phyloP scores from a whole-genome alignment of 2,329 filamentous ascomycete genomes.

The Alternaria atra region DNA sequence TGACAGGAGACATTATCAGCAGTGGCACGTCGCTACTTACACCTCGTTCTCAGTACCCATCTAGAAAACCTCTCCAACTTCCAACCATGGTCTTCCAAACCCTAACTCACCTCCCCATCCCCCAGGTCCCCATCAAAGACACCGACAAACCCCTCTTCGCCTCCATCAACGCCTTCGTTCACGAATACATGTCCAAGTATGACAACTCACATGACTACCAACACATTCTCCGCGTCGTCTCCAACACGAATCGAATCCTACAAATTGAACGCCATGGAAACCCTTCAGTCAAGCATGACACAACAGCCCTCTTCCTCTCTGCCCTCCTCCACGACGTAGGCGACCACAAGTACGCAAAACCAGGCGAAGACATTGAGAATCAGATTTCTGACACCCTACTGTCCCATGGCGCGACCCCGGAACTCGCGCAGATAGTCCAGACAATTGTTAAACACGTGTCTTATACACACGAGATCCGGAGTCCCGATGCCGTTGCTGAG shows the following conservation, averaged over 20 bases:
- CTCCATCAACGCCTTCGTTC: slow-evolving; percentile 43
- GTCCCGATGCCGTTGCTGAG: slow-evolving; percentile 67
- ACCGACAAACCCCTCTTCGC: slow-evolving; percentile 35
- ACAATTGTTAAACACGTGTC: slow-evolving; percentile 78
- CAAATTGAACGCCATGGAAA: slow-evolving; percentile 56
- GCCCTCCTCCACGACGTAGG: slow-evolving; percentile 80
- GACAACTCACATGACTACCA: slow-evolving; percentile 89
- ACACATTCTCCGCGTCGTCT: slow-evolving; percentile 81
- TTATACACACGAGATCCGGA: slow-evolving; percentile 75
- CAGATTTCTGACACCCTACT: slow-evolving; percentile 66
- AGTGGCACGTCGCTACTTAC: background rate
- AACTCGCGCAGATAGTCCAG: slow-evolving; percentile 73
- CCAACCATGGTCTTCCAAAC: slow-evolving; percentile 23
- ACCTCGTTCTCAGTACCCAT: background rate
- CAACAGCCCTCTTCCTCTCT: slow-evolving; percentile 69
- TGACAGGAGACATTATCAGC: background rate
- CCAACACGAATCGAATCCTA: slow-evolving; percentile 74
- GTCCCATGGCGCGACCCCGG: slow-evolving; percentile 63
- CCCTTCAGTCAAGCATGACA: slow-evolving; percentile 56
- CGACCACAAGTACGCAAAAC: slow-evolving; percentile 77
- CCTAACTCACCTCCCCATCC: slow-evolving; percentile 21
- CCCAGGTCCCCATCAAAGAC: slow-evolving; percentile 35
- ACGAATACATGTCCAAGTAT: slow-evolving; percentile 50
- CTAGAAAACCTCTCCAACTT: background rate
- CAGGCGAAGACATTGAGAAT: slow-evolving; percentile 64